A percentile compares a stretch with the other conserved stretches of the same genome.
Conservation (phyloP, 2,329 filamentous ascomycete species). For the Nothopassalora personata region DNA sequence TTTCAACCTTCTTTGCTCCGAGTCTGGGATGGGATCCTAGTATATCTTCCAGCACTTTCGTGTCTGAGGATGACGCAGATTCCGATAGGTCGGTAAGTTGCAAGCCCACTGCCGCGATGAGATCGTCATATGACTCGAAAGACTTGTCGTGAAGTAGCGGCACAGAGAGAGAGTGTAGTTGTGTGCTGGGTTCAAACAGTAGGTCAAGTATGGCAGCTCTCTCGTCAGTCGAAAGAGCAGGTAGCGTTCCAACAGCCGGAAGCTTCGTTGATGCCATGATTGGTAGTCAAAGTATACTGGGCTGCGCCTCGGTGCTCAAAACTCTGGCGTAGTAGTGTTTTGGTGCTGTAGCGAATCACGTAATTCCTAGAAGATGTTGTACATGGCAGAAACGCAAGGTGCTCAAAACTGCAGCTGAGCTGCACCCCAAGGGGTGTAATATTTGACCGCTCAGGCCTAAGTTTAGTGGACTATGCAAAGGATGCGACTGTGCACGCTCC, state of each 20-base stretch:
- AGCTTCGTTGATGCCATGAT: slow-evolving; percentile 38
- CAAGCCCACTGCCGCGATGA: slow-evolving; percentile 62
- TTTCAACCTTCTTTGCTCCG: slow-evolving; percentile 76
- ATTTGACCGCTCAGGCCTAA: too few relatives aligned
- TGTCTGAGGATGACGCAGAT: slow-evolving; percentile 47
- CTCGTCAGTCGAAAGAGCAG: slow-evolving; percentile 50
- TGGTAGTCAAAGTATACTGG: not conserved
- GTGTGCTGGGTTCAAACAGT: slow-evolving; percentile 76
- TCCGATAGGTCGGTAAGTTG: slow-evolving; percentile 58
- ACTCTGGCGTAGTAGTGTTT: not conserved
- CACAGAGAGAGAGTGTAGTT: slow-evolving; percentile 66
- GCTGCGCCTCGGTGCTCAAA: not conserved
- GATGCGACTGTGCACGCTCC: too few relatives aligned
- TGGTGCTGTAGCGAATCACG: not conserved
- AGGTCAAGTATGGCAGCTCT: slow-evolving; percentile 62
- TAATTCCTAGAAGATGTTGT: not conserved
- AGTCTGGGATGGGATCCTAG: slow-evolving; percentile 78
- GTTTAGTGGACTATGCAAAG: too few relatives aligned
- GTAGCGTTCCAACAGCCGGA: slow-evolving; percentile 54
- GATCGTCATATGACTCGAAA: slow-evolving; percentile 62
- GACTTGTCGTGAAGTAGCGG: slow-evolving; percentile 57
- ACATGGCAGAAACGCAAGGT: not conserved
- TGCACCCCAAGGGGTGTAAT: not conserved
- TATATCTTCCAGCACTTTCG: slow-evolving; percentile 61
- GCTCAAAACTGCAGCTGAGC: not conserved